phyloP scores from a whole-genome alignment of 1,139 yeast species.

The Geotrichum europaeum region DNA sequence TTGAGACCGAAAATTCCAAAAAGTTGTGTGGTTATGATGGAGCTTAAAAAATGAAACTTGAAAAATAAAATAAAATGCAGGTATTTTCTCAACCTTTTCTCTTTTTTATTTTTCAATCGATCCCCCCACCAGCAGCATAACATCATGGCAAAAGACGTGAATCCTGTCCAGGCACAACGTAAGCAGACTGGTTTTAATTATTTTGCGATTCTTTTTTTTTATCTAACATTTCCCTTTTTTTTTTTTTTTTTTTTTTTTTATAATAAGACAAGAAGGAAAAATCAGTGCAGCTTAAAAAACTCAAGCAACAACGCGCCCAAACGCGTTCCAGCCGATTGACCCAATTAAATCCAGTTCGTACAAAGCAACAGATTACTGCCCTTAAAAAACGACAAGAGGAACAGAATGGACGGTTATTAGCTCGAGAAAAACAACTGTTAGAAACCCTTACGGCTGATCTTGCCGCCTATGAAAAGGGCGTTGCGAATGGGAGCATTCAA shows the following conservation, averaged over 20 bases:
- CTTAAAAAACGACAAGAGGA: constrained; percentile 17
- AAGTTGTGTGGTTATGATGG: background rate
- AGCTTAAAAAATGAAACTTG: background rate
- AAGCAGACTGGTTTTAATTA: constrained; percentile 8
- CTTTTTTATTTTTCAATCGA: background rate
- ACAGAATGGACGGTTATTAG: constrained; percentile 17
- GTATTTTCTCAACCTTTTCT: background rate
- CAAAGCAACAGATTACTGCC: constrained; percentile 22
- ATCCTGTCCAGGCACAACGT: constrained; percentile 28
- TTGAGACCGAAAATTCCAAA: background rate
- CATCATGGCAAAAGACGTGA: constrained; percentile 23
- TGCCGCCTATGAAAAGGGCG: constrained; percentile 23
- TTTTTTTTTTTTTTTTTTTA: background rate
- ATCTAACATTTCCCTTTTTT: background rate
- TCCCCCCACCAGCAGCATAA: background rate
- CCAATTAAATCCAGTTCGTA: constrained; percentile 22
- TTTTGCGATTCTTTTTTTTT: background rate
- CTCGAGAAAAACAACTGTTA: constrained; percentile 22
- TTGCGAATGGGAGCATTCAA: constrained; percentile 25
- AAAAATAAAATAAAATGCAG: background rate
- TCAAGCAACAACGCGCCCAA: constrained; percentile 26
- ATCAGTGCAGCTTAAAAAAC: constrained; percentile 28
- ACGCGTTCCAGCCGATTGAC: constrained; percentile 22
- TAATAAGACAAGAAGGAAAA: constrained; percentile 26
- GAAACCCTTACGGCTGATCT: constrained; percentile 22